phyloP scores from a whole-genome alignment of 495 filamentous ascomycete genomes.

The Saxophila tyrrhenica region DNA sequence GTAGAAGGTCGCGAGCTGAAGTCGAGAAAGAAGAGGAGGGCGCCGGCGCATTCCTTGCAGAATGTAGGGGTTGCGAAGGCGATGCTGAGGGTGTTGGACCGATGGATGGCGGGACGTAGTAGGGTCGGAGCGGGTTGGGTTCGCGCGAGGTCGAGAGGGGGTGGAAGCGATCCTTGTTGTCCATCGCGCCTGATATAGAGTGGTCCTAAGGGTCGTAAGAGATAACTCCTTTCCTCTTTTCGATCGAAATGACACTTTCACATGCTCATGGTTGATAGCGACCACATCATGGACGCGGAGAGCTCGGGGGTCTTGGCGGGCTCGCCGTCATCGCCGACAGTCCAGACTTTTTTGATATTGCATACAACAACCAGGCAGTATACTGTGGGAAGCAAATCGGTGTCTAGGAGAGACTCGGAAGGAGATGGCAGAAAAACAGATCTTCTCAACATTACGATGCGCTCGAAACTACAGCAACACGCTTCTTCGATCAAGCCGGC shows the following conservation, averaged over 20 bases:
- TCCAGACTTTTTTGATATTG: not conserved
- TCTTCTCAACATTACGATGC: not conserved
- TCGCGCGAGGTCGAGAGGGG: slow-evolving; percentile 35
- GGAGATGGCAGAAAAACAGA: not conserved
- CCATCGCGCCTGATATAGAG: not conserved
- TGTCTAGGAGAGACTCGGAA: not conserved
- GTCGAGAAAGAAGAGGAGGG: slow-evolving; percentile 44
- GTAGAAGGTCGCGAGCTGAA: slow-evolving; percentile 72
- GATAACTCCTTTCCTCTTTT: too few relatives aligned
- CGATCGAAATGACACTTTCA: too few relatives aligned
- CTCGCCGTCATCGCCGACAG: not conserved
- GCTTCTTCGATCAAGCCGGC: not conserved
- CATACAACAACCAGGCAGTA: too few relatives aligned
- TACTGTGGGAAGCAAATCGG: too few relatives aligned
- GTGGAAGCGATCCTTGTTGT: slow-evolving; percentile 7
- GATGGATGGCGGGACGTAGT: slow-evolving; percentile 81
- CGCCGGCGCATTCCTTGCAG: slow-evolving; percentile 10
- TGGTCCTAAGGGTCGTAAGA: too few relatives aligned
- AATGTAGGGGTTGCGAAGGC: slow-evolving; percentile 13
- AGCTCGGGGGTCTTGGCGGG: not conserved
- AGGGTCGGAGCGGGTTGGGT: slow-evolving; percentile 85
- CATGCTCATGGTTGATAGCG: not conserved
- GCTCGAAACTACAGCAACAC: not conserved
- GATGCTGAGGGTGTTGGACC: slow-evolving; percentile 34
- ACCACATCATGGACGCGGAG: not conserved